Conservation (phyloP, 306 rosid species). For the Dalbergia oliveri region DNA sequence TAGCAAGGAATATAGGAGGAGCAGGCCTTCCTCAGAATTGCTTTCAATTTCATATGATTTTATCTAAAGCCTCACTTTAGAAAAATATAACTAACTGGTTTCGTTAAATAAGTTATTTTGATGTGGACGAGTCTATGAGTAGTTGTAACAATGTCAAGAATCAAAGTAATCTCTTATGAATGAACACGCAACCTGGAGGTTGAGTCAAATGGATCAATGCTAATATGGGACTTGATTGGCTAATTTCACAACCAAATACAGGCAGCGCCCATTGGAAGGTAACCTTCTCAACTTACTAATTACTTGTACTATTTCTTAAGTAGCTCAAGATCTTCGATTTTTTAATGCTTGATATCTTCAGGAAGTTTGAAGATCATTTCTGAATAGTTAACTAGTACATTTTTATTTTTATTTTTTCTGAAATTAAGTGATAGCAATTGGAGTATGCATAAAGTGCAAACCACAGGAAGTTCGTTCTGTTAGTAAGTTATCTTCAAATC, state of each 20-base stretch:
- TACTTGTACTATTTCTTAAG: conserved; percentile 1
- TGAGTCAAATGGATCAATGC: neutral
- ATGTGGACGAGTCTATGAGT: neutral
- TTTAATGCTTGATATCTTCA: neutral
- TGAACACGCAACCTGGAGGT: neutral
- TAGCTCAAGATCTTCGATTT: neutral
- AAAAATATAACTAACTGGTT: neutral
- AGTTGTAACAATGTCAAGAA: conserved; percentile 1
- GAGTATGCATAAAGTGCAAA: no score
- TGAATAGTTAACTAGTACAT: neutral
- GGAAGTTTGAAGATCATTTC: neutral
- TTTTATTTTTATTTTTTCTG: no score
- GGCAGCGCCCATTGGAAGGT: neutral
- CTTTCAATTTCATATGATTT: neutral
- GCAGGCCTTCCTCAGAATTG: no score
- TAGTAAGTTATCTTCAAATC: no score
- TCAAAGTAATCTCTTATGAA: conserved; percentile 17
- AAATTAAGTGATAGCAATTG: no score
- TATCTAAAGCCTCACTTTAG: neutral
- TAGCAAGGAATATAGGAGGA: neutral
- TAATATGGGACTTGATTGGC: neutral
- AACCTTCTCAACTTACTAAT: neutral
- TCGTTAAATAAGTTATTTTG: conserved; percentile 6
- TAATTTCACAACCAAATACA: conserved; percentile 1
- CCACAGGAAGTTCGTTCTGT: no score